These are phyloP conservation scores for Pestalotiopsis sp. DNA, from an alignment of 2,329 filamentous ascomycete species.

Conservation along the genomic window DNA sequence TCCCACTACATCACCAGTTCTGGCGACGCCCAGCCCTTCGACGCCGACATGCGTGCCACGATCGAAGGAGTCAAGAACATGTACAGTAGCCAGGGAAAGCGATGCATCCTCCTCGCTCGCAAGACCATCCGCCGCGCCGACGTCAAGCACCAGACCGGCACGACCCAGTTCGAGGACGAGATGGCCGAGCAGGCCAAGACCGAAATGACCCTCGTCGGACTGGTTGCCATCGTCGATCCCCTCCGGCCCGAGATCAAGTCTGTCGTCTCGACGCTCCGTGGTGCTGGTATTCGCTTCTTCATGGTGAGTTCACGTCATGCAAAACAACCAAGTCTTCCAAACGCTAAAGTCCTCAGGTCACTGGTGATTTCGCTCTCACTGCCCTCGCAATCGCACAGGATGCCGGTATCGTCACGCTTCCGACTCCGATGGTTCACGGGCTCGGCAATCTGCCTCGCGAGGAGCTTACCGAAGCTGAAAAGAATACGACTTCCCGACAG, in stretches of 20 bases:
- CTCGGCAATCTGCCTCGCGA: slow-evolving; percentile 52
- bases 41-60: slow-evolving; percentile 41
- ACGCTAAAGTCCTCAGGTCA: slow-evolving; percentile 49
- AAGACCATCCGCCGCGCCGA: slow-evolving; percentile 52
- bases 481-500: slow-evolving; percentile 31
- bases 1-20: slow-evolving; percentile 56
- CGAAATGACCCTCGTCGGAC: slow-evolving; percentile 69
- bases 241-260: slow-evolving; percentile 72
- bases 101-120: slow-evolving; percentile 68
- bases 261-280: slow-evolving; percentile 66
- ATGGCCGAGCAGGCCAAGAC: slow-evolving; percentile 60
- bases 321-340: slow-evolving; percentile 2
- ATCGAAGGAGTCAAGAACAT: slow-evolving; percentile 65
- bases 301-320: slow-evolving; percentile 55
- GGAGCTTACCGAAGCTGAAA: slow-evolving; percentile 19
- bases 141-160: slow-evolving; percentile 42
- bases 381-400: slow-evolving; percentile 73
- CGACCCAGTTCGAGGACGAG: slow-evolving; percentile 57
- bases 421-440: slow-evolving; percentile 51
- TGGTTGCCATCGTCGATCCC: slow-evolving; percentile 80
- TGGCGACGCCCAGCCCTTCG: slow-evolving; percentile 55
- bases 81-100: slow-evolving; percentile 70
- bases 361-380: slow-evolving; percentile 76
- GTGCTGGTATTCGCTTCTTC: slow-evolving; percentile 74
- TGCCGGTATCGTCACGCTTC: slow-evolving; percentile 69